Evolutionary conservation across 306 rosid genomes (phyloP), one percentile per base, ranked within the genome.

Genomic region (Glycine latifolia): DNA sequence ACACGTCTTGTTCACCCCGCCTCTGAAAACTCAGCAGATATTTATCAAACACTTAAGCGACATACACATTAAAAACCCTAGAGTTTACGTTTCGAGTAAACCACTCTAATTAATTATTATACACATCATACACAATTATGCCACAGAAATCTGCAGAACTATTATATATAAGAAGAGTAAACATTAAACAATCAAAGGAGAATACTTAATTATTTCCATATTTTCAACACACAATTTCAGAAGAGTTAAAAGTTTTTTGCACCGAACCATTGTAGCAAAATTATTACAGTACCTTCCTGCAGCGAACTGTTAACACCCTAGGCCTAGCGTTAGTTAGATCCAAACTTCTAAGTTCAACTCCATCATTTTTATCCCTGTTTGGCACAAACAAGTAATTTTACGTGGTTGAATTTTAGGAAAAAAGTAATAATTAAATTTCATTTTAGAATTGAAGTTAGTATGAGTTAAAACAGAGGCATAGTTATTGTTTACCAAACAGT

Each of bases 231-330:
- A 53, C 33, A 53, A 14, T 10, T 20, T 66, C 70, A 66, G 44
- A 66, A 66, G 58, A 46, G 39, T 43, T 14, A 7, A 13, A 52
- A 60, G 49, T 69, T 76, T 69, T 76, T 76, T 53, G 59, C 16
- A 53, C 50, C 31, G 16, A 63, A 17, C 72, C 71, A 11, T 52
- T 60, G 31, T 4, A 4, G 66, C 47, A 31, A 48, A 56, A 58
- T 31, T 8, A 7, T 53, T 78, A 94, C 2, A 1, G 31, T 26
- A 26, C 98, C 97, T 89, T 92, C 81, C 79, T 86, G 55, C 63
- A 77, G 52, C 87, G 90, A 83, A 69, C 88, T 20, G 85, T 77
- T 67, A 78, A 75, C 67, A 91, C 81, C 81, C 82, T 84, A 39
- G 90, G 80, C 81, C 82, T 84, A 39, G 90, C 88, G 75, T 81